A percentile compares a stretch with the other conserved stretches of the same genome.
phyloP scores from a whole-genome alignment of 306 rosid species.

The Potentilla sterilis region DNA sequence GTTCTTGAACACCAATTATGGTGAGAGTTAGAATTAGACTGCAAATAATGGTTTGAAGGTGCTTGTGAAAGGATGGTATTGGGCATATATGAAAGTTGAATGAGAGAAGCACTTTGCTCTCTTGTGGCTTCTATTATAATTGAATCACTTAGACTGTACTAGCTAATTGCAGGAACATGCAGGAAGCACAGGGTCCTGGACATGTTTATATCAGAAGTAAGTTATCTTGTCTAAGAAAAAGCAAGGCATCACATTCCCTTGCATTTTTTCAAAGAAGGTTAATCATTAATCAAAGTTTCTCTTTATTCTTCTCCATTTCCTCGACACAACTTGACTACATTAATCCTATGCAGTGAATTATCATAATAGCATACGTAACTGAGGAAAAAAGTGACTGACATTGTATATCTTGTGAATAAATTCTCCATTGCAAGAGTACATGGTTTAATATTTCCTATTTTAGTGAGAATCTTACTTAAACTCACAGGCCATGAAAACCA shows the following conservation, averaged over 20 bases:
- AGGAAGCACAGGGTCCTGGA: slow-evolving; percentile 10
- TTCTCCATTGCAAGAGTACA: slow-evolving; percentile 6
- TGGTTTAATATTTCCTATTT: not conserved
- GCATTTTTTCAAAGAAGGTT: not conserved
- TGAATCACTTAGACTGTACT: not conserved
- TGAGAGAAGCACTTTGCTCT: not conserved
- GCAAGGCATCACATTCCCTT: not conserved
- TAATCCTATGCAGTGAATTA: not conserved
- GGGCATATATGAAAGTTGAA: not conserved
- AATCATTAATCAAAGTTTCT: not conserved
- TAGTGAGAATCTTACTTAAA: slow-evolving; percentile 1
- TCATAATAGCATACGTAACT: not conserved
- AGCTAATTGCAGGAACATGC: not conserved
- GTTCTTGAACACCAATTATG: not conserved
- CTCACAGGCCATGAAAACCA: not conserved
- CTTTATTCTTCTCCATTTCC: not conserved
- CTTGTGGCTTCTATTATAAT: not conserved
- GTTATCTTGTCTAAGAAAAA: not conserved
- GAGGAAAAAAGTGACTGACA: not conserved
- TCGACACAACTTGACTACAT: not conserved
- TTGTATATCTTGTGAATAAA: slow-evolving; percentile 4
- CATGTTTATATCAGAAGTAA: not conserved
- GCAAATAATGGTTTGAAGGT: not conserved
- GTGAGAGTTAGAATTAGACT: not conserved
- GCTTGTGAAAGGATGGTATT: not conserved